A percentile compares a stretch with the other conserved stretches of the same genome.
Evolutionary conservation across 345 rosid species (phyloP).

Genomic region (Acer negundo): DNA sequence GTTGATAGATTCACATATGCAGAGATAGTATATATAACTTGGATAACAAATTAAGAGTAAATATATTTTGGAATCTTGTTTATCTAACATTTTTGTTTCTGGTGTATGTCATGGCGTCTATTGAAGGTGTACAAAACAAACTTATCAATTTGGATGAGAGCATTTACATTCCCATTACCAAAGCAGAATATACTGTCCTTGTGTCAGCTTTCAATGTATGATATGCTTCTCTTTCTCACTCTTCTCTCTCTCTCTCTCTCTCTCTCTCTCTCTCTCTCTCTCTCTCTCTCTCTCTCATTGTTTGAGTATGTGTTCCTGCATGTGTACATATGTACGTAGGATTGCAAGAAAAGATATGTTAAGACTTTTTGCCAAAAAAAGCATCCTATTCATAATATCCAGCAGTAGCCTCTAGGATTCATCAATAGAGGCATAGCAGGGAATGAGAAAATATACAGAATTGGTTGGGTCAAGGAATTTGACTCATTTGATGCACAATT

Average conservation of each 20-base stretch:
- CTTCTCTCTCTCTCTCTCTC: constrained; percentile 6
- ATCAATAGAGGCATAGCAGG: neutral
- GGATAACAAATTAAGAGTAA: neutral
- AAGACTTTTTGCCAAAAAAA: neutral
- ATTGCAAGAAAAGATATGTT: constrained; percentile 1
- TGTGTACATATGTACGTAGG: neutral
- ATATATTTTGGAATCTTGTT: neutral
- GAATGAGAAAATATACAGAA: neutral
- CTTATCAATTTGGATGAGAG: constrained; percentile 73
- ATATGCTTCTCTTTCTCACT: constrained; percentile 22
- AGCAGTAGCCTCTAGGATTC: constrained; percentile 1
- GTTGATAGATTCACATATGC: neutral
- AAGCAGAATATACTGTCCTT: constrained; percentile 80
- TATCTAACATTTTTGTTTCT: constrained; percentile 20
- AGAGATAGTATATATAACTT: neutral
- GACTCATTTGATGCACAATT: neutral
- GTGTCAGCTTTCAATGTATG: constrained; percentile 72
- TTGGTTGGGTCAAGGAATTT: neutral
- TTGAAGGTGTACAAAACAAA: constrained; percentile 85
- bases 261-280: neutral
- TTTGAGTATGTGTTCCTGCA: neutral
- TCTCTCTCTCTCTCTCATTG: neutral
- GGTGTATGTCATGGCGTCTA: constrained; percentile 15
- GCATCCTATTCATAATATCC: neutral
- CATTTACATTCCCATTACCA: constrained; percentile 78